Percentiles rank a stretch among this genome's conserved stretches.
These are phyloP conservation scores for Fusarium pilosicola DNA, from an alignment of 2,329 filamentous ascomycete species.

Conservation along the genomic window DNA sequence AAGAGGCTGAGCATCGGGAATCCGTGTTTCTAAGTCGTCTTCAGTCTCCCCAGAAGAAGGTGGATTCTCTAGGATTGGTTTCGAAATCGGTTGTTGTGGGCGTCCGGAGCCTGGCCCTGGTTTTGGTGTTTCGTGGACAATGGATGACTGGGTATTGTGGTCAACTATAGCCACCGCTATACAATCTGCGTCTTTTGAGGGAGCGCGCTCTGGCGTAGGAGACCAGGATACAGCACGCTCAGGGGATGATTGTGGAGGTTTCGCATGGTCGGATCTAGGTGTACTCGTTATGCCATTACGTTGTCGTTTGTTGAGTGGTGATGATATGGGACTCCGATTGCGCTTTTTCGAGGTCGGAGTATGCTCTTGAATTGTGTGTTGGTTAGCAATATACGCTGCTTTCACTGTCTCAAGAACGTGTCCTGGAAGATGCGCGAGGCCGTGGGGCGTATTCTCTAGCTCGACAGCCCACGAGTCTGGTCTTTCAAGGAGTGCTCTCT, in stretches of 20 bases:
- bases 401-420: constrained; percentile 49
- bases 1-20: constrained; percentile 45
- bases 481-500: constrained; percentile 50
- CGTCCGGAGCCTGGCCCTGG: constrained; percentile 14
- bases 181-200: not conserved
- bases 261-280: not conserved
- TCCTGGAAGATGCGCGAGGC: constrained; percentile 48
- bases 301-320: constrained; percentile 14
- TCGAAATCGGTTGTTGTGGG: constrained; percentile 8
- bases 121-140: constrained; percentile 42
- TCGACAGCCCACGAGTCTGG: constrained; percentile 51
- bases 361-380: not conserved
- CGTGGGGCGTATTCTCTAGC: constrained; percentile 38
- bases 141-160: constrained; percentile 30
- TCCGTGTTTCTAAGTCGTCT: constrained; percentile 51
- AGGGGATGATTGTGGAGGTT: constrained; percentile 9
- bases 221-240: constrained; percentile 35
- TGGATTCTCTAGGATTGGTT: constrained; percentile 14
- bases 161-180: not conserved
- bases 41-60: constrained; percentile 43
- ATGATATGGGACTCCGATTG: not conserved
- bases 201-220: constrained; percentile 21
- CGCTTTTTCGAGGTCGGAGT: constrained; percentile 13
- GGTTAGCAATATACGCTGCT: constrained; percentile 34
- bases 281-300: constrained; percentile 9